Conservation (phyloP, 441 rosid genomes). For the Raphanus hybrid region DNA sequence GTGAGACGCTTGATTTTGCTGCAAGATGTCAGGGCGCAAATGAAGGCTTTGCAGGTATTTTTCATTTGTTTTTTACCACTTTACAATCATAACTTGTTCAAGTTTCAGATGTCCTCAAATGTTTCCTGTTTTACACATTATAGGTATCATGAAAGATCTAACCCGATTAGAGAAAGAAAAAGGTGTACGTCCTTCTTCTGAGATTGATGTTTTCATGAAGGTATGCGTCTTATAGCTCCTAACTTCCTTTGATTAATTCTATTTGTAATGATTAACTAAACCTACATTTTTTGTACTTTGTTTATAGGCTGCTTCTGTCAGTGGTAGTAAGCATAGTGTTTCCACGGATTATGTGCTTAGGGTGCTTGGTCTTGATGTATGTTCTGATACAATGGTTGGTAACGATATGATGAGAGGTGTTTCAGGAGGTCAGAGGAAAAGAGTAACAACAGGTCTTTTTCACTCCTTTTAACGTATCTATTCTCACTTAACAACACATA, state of each 20-base stretch:
- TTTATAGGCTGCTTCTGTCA: conserved; percentile 78
- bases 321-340: conserved; percentile 75
- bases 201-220: conserved; percentile 98
- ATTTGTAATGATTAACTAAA: background rate
- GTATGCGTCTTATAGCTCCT: conserved; percentile 42
- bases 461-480: conserved; percentile 26
- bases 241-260: background rate
- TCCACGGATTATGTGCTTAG: conserved; percentile 82
- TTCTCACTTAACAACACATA: background rate
- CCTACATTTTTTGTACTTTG: conserved; percentile 14
- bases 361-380: conserved; percentile 90
- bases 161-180: conserved; percentile 71
- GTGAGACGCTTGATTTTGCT: conserved; percentile 96
- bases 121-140: background rate
- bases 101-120: background rate
- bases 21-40: conserved; percentile 94
- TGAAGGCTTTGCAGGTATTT: conserved; percentile 79
- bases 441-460: conserved; percentile 86
- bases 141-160: conserved; percentile 72
- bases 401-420: conserved; percentile 95
- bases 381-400: conserved; percentile 89
- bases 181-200: conserved; percentile 75
- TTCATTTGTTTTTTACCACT: background rate
- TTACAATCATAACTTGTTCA: background rate
- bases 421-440: conserved; percentile 94